Evolutionary conservation across 805 yeast species (phyloP), one percentile per base, ranked within the genome.

Genomic region (Debaryomyces prosopidis): DNA sequence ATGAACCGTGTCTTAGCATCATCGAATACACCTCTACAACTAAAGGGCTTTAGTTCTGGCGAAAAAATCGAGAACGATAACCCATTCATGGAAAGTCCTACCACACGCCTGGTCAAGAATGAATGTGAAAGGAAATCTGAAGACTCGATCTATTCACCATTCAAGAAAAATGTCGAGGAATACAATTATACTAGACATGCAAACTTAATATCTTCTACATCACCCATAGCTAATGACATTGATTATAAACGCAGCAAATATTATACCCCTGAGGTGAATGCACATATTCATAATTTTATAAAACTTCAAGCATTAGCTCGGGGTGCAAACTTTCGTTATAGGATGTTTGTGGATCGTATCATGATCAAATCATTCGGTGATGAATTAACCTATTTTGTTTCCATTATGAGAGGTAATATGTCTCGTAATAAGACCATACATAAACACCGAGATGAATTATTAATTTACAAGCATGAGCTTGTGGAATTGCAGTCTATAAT

Each of bases 221-320:
- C 35, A 27, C 16, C 19, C 5, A 7, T 34, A 4, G 6, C 19
- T 16, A 2, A 16, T 14, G 20, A 8, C 17, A 9, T 27, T 15
- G 37, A 40, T 20, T 39, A 42, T 14, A 40, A 31, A 4, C 19
- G 32, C n/a, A 39, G 43, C 33, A 26, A 34, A 3, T 51, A 40
- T 37, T 55, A 55, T 50, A 55, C 51, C 36, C 57, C 55, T 10
- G 60, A 52, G 27, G 17, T 52, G 26, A 54, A 57, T 23, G 23
- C 41, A 5, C 49, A 49, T 36, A 20, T 52, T 6, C 36, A 40
- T 3, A 57, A 65, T 42, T 76, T 85, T 32, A 65, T 75, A 32
- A 69, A 66, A 44, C 66, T 90, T 14, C 96, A 90, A 60, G 80
- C 94, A 0, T 65, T 82, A 18, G 76, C 87, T 14, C 71, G 89